phyloP scores from a whole-genome alignment of 306 rosid species.

The Acmispon strigosus region DNA sequence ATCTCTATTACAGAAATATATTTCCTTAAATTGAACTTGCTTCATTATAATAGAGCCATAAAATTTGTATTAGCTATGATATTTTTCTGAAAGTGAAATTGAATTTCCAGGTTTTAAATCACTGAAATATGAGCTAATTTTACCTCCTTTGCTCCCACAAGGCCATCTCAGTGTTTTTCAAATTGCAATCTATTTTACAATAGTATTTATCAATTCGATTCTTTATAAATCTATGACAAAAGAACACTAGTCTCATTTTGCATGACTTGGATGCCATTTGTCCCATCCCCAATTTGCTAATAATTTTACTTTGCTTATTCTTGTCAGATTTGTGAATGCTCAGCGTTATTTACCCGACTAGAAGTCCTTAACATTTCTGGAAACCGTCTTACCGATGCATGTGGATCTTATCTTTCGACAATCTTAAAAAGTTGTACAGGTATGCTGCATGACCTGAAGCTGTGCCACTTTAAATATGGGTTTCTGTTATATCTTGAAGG shows the following conservation, averaged over 20 bases:
- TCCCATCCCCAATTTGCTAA: neutral
- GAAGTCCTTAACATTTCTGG: slow-evolving; percentile 89
- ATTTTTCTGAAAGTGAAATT: neutral
- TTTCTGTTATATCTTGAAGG: slow-evolving; percentile 2
- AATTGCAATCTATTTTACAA: neutral
- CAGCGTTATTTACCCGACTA: slow-evolving; percentile 62
- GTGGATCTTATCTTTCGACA: slow-evolving; percentile 78
- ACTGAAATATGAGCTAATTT: neutral
- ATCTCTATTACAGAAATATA: neutral
- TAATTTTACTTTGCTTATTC: neutral
- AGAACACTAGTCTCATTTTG: neutral
- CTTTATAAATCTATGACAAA: neutral
- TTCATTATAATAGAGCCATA: neutral
- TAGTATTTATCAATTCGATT: neutral
- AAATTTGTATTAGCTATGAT: neutral
- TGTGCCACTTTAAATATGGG: slow-evolving; percentile 11
- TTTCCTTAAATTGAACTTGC: neutral
- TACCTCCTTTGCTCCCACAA: neutral
- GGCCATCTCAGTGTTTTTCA: neutral
- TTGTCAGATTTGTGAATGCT: slow-evolving; percentile 81
- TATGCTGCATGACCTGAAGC: slow-evolving; percentile 26
- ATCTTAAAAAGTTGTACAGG: slow-evolving; percentile 76
- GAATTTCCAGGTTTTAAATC: slow-evolving; percentile 6
- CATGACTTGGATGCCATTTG: neutral
- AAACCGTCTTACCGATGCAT: slow-evolving; percentile 88